A percentile compares a stretch with the other conserved stretches of the same genome.
These are phyloP conservation scores for Medicago lupulina DNA, from an alignment of 306 rosid genomes.

Conservation along the genomic window DNA sequence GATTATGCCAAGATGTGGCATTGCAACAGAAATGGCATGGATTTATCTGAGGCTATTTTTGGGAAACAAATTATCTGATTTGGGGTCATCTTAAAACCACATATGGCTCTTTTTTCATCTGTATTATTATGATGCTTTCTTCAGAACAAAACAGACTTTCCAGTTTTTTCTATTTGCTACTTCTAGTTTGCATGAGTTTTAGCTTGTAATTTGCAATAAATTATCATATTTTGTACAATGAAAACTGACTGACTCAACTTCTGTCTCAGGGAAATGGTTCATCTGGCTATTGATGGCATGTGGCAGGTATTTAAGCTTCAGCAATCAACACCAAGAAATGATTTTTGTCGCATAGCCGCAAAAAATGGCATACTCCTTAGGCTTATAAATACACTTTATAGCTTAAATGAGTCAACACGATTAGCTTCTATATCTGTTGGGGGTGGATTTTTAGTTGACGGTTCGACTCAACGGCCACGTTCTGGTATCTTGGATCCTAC, in stretches of 20 bases:
- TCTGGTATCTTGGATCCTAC: slow-evolving; percentile 81
- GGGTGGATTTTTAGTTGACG: slow-evolving; percentile 77
- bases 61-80: neutral
- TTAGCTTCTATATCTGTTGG: slow-evolving; percentile 85
- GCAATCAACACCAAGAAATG: slow-evolving; percentile 93
- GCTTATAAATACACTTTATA: slow-evolving; percentile 95
- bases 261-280: slow-evolving; percentile 95
- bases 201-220: slow-evolving; percentile 27
- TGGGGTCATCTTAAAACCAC: slow-evolving; percentile 20
- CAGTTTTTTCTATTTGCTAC: slow-evolving; percentile 5
- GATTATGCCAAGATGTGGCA: slow-evolving; percentile 18
- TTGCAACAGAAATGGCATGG: neutral
- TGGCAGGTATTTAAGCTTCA: slow-evolving; percentile 99
- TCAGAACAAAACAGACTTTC: neutral
- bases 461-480: slow-evolving; percentile 73
- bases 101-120: neutral
- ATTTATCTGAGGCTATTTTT: slow-evolving; percentile 12
- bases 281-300: slow-evolving; percentile 99
- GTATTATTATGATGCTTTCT: slow-evolving; percentile 1
- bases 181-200: neutral
- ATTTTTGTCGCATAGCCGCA: slow-evolving; percentile 95
- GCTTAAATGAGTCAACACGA: slow-evolving; percentile 97
- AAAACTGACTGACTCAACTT: slow-evolving; percentile 40
- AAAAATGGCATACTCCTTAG: slow-evolving; percentile 92
- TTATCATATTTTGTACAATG: slow-evolving; percentile 30